Conservation (phyloP, 2,329 filamentous ascomycete genomes). For the Tolypocladium amazonense region DNA sequence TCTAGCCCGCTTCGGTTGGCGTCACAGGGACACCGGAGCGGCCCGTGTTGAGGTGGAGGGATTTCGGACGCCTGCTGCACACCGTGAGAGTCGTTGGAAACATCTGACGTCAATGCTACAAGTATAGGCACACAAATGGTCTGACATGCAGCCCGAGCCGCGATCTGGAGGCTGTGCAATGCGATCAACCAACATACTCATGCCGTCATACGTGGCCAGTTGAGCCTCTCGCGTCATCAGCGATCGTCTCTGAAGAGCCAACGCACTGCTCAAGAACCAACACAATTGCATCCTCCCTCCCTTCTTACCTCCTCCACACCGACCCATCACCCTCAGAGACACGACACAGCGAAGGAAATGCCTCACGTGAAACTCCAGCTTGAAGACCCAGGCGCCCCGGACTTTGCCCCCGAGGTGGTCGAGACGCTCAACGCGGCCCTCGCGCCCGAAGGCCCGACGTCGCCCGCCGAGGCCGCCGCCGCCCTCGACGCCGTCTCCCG, state of each 20-base stretch:
- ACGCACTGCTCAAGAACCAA: not conserved
- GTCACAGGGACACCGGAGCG: no score
- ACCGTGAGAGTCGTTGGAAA: no score
- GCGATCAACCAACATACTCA: no score
- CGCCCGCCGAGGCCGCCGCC: not conserved
- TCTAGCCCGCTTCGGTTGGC: no score
- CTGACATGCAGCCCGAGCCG: no score
- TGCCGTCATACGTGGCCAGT: no score
- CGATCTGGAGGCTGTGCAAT: no score
- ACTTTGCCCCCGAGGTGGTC: not conserved
- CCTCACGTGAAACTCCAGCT: not conserved
- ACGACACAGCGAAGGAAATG: not conserved
- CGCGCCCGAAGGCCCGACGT: not conserved
- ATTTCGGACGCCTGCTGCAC: no score
- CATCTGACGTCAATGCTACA: no score
- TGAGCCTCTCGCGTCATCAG: not conserved
- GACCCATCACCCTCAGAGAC: not conserved
- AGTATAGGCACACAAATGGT: no score
- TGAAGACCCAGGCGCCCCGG: not conserved
- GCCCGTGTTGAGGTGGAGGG: no score
- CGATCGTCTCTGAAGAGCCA: not conserved
- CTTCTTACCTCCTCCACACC: not conserved
- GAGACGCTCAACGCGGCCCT: not conserved
- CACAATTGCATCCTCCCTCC: not conserved
- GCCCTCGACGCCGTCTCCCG: not conserved